Evolutionary conservation across 768 basidiomycete genomes (phyloP).

Genomic region (Rhodotorula babjevae): DNA sequence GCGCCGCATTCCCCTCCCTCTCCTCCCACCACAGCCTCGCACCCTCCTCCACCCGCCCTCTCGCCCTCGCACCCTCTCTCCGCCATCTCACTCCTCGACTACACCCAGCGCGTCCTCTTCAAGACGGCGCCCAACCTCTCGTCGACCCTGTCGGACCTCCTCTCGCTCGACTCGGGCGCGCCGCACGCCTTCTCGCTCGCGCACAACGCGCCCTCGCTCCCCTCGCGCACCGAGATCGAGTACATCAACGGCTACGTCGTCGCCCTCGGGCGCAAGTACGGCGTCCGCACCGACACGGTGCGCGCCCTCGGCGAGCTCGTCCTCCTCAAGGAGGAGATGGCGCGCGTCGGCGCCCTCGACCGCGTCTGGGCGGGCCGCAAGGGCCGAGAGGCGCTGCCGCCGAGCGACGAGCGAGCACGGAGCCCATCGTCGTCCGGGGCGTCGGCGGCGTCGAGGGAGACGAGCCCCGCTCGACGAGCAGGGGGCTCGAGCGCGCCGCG

Average conservation of each 20-base stretch:
- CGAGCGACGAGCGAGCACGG: not conserved
- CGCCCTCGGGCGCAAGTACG: conserved; percentile 57
- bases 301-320: conserved; percentile 45
- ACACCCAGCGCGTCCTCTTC: conserved; percentile 59
- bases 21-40: conserved; percentile 43
- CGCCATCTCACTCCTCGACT: conserved; percentile 53
- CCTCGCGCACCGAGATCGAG: conserved; percentile 64
- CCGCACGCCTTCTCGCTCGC: not conserved
- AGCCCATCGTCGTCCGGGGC: not conserved
- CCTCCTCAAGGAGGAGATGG: conserved; percentile 42
- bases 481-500: not conserved
- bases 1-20: conserved; percentile 46
- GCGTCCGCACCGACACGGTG: conserved; percentile 56
- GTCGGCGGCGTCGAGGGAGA: not conserved
- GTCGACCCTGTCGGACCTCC: conserved; percentile 72
- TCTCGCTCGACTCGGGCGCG: conserved; percentile 2
- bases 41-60: conserved; percentile 47
- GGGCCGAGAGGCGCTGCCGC: not conserved
- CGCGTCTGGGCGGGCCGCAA: conserved; percentile 7
- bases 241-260: conserved; percentile 77
- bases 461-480: not conserved
- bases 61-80: conserved; percentile 52
- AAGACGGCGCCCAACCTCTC: conserved; percentile 66
- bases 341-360: conserved; percentile 30
- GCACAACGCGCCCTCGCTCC: conserved; percentile 18